Evolutionary conservation across 768 basidiomycete species (phyloP).

Genomic region (Podaxis mareebaensis): DNA sequence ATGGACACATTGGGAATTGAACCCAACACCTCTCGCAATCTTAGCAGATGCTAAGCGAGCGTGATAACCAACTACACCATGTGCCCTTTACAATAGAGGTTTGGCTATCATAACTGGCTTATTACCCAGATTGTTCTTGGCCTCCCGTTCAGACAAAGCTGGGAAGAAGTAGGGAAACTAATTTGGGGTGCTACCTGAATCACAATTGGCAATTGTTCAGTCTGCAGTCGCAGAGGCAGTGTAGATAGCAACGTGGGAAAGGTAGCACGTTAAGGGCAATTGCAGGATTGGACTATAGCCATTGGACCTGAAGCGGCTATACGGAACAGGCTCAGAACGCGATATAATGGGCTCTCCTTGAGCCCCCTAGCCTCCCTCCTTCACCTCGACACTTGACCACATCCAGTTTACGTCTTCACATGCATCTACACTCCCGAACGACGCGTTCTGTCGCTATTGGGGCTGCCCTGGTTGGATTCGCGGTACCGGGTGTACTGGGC

Average conservation of each 20-base stretch:
- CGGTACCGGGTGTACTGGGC: conserved; percentile 5
- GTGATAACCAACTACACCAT: conserved; percentile 22
- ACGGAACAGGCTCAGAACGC: not conserved
- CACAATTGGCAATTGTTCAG: too few relatives aligned
- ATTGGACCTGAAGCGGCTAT: too few relatives aligned
- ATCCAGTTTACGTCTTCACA: not conserved
- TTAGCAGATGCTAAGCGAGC: conserved; percentile 16
- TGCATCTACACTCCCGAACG: not conserved
- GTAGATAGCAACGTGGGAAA: not conserved
- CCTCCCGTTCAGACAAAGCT: conserved; percentile 20
- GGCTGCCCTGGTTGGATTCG: not conserved
- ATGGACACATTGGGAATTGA: conserved; percentile 21
- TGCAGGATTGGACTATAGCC: not conserved
- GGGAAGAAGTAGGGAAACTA: not conserved
- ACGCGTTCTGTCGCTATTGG: conserved; percentile 4
- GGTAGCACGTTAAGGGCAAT: not conserved
- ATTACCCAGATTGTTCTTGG: not conserved
- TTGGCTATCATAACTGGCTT: too few relatives aligned
- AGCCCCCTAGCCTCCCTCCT: not conserved
- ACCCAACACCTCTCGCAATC: conserved; percentile 21
- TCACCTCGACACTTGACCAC: not conserved
- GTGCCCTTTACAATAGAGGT: conserved; percentile 1
- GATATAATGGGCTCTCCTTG: not conserved
- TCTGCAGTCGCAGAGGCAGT: not conserved
- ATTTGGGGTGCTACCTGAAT: too few relatives aligned